Conservation (phyloP, 441 rosid species). For the Erodium moschatum region DNA sequence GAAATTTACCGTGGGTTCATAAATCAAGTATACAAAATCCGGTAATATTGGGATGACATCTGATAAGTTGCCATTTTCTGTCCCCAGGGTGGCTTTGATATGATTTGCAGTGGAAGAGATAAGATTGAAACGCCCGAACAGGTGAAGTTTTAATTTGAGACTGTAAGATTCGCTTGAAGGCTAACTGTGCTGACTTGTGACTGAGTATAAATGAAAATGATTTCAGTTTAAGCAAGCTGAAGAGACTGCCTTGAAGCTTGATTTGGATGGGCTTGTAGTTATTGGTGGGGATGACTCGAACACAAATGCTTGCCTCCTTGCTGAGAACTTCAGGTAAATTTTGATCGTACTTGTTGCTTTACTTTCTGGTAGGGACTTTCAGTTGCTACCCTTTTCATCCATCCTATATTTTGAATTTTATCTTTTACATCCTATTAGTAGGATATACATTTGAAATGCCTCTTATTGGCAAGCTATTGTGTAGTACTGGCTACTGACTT, state of each 20-base stretch:
- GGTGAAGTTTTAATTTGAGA: slow-evolving; percentile 32
- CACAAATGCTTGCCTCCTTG: slow-evolving; percentile 97
- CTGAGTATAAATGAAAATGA: slow-evolving; percentile 13
- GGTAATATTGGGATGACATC: background rate
- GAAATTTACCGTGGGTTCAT: background rate
- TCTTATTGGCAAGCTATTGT: background rate
- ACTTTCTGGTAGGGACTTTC: background rate
- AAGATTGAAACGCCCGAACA: slow-evolving; percentile 98
- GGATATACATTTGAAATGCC: background rate
- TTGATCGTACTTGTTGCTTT: background rate
- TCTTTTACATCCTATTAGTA: background rate
- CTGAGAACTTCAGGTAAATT: slow-evolving; percentile 79
- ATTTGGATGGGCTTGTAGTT: slow-evolving; percentile 85
- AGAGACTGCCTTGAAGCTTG: slow-evolving; percentile 77
- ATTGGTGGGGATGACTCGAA: slow-evolving; percentile 99
- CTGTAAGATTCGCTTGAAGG: background rate
- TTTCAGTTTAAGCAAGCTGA: slow-evolving; percentile 93
- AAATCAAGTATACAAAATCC: background rate
- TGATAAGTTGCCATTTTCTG: background rate
- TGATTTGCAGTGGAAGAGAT: slow-evolving; percentile 99
- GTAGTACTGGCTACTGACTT: background rate
- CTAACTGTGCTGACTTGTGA: background rate
- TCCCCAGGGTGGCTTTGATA: slow-evolving; percentile 91
- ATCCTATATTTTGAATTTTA: background rate
- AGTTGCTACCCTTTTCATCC: background rate